Evolutionary conservation across 2,329 filamentous ascomycete genomes (phyloP).

Genomic region (Talaromyces sp.): DNA sequence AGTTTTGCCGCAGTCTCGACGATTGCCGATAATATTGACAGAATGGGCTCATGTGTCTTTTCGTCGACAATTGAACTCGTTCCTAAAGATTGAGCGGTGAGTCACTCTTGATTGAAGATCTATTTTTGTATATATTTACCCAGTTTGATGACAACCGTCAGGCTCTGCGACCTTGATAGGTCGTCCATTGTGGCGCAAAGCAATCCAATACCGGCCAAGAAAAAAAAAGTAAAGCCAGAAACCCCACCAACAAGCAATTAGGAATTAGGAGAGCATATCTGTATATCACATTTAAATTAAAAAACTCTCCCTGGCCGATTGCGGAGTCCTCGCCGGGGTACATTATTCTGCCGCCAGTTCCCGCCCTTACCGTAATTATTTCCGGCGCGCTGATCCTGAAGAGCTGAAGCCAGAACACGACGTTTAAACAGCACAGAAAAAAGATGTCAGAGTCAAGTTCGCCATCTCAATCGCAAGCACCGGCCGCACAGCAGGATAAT

Average conservation of each 20-base stretch:
- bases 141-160: slow-evolving; percentile 36
- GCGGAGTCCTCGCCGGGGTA: slow-evolving; percentile 5
- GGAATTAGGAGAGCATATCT: neutral
- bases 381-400: neutral
- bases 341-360: slow-evolving; percentile 6
- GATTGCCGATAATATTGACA: slow-evolving; percentile 85
- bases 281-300: neutral
- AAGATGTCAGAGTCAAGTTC: slow-evolving; percentile 8
- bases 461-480: neutral
- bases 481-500: slow-evolving; percentile 22
- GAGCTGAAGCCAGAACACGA: neutral
- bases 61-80: slow-evolving; percentile 99
- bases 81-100: slow-evolving; percentile 49
- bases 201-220: neutral
- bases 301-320: slow-evolving; percentile 1
- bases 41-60: slow-evolving; percentile 83
- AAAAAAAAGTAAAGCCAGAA: neutral
- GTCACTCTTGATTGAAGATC: neutral
- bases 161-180: slow-evolving; percentile 20
- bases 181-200: slow-evolving; percentile 18
- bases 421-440: neutral
- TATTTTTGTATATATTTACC: slow-evolving; percentile 17
- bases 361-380: slow-evolving; percentile 3
- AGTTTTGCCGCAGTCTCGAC: slow-evolving; percentile 89
- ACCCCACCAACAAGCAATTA: neutral